Conservation (phyloP, 2,329 filamentous ascomycete species). For the Annulohypoxylon truncatum region DNA sequence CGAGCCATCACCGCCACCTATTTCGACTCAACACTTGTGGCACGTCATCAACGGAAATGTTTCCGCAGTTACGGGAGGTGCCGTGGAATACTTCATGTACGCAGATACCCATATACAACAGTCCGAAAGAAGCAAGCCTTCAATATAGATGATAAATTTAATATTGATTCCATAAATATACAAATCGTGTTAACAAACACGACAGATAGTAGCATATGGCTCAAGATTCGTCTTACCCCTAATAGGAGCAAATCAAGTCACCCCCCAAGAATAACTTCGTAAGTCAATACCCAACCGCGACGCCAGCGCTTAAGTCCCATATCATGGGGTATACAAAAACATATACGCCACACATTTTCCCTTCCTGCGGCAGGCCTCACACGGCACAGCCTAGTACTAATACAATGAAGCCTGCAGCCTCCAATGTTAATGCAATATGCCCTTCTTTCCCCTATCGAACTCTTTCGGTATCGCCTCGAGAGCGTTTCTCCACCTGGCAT, state of each 20-base stretch:
- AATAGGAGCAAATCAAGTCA: conserved; percentile 23
- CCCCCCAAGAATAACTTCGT: not conserved
- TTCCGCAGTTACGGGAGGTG: not conserved
- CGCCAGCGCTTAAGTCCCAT: conserved; percentile 29
- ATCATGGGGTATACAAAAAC: conserved; percentile 3
- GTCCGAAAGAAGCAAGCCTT: not conserved
- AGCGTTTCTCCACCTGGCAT: conserved; percentile 41
- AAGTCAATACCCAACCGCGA: conserved; percentile 13
- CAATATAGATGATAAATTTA: not conserved
- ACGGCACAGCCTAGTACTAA: not conserved
- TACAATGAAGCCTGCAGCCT: not conserved
- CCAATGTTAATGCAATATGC: conserved; percentile 26
- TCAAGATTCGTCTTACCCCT: conserved; percentile 31
- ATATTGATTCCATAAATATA: conserved; percentile 8
- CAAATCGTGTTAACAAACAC: conserved; percentile 3
- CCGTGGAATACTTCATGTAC: too few relatives aligned
- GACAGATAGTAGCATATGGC: not conserved
- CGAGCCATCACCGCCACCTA: not conserved
- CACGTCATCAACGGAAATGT: not conserved
- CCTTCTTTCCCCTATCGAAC: conserved; percentile 40
- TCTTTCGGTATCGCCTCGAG: conserved; percentile 45
- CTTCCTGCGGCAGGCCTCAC: not conserved
- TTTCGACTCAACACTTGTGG: not conserved
- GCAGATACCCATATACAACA: too few relatives aligned
- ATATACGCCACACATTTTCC: conserved; percentile 1